These are phyloP conservation scores for Anaeromyces robustus DNA, from an alignment of 192 early-diverging fungal species.

Conservation along the genomic window DNA sequence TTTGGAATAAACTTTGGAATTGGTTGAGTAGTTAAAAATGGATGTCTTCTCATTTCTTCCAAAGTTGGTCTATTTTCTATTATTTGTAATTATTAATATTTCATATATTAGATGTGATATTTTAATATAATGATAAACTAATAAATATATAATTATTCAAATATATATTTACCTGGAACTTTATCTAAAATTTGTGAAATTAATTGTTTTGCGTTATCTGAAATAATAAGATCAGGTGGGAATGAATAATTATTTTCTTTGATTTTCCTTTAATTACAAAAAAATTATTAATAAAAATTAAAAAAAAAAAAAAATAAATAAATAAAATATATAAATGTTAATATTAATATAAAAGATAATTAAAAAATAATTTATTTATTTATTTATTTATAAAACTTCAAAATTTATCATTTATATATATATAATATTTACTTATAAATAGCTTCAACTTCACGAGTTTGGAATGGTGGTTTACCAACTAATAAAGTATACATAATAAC, in stretches of 20 bases:
- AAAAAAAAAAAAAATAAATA: too few species aligned
- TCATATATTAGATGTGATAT: too few species aligned
- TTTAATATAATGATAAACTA: too few species aligned
- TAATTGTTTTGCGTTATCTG: conserved; percentile 43
- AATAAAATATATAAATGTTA: too few species aligned
- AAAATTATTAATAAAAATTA: too few species aligned
- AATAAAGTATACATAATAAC: conserved; percentile 83
- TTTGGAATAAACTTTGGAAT: neutral
- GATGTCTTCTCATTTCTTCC: conserved; percentile 24
- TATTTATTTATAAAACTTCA: too few species aligned
- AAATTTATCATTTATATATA: neutral
- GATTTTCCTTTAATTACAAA: too few species aligned
- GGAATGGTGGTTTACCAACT: conserved; percentile 80
- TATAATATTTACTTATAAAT: conserved; percentile 51
- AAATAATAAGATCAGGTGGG: conserved; percentile 40
- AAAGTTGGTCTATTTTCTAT: conserved; percentile 24
- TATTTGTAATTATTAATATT: neutral
- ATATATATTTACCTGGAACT: conserved; percentile 35
- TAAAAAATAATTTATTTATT: too few species aligned
- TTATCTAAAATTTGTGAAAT: conserved; percentile 52
- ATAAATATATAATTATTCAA: too few species aligned
- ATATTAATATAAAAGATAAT: too few species aligned
- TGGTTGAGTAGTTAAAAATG: conserved; percentile 15
- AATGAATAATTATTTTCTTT: conserved; percentile 55
- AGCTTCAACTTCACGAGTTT: conserved; percentile 52